Percentiles rank a stretch among this genome's conserved stretches.
Conservation (phyloP, 2,329 filamentous ascomycete genomes). For the Diaporthe capsici region DNA sequence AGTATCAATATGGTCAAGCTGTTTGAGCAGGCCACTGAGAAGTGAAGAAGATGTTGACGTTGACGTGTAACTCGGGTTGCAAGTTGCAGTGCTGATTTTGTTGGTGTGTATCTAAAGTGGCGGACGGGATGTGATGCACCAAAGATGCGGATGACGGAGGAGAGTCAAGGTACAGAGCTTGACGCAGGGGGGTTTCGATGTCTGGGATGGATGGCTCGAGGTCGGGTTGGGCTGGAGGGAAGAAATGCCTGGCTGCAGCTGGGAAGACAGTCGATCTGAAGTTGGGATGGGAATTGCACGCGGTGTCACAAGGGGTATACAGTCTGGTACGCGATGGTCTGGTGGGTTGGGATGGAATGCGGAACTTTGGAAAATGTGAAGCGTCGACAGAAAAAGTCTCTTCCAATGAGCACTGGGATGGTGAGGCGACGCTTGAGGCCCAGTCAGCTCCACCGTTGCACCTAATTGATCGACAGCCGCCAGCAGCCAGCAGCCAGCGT, state of each 20-base stretch:
- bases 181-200: constrained; percentile 9
- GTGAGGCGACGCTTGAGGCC: constrained; percentile 15
- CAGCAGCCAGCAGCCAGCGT: constrained; percentile 25
- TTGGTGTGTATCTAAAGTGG: constrained; percentile 23
- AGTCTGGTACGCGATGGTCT: constrained; percentile 13
- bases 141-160: constrained; percentile 24
- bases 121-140: constrained; percentile 11
- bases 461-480: constrained; percentile 23
- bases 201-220: constrained; percentile 6
- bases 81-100: neutral
- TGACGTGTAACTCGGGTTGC: neutral
- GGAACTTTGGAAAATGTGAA: constrained; percentile 33
- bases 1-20: neutral
- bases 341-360: constrained; percentile 35
- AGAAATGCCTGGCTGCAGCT: constrained; percentile 17
- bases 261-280: constrained; percentile 20
- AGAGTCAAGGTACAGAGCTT: constrained; percentile 32
- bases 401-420: constrained; percentile 36
- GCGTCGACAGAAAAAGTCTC: constrained; percentile 38
- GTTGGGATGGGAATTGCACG: constrained; percentile 21
- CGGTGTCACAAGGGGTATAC: constrained; percentile 26
- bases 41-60: neutral
- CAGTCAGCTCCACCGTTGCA: constrained; percentile 31
- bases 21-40: neutral
- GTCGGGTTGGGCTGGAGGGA: constrained; percentile 1